These are phyloP conservation scores for Aristolochia contorta DNA, from an alignment of 164 flowering plant genomes.

Conservation along the genomic window DNA sequence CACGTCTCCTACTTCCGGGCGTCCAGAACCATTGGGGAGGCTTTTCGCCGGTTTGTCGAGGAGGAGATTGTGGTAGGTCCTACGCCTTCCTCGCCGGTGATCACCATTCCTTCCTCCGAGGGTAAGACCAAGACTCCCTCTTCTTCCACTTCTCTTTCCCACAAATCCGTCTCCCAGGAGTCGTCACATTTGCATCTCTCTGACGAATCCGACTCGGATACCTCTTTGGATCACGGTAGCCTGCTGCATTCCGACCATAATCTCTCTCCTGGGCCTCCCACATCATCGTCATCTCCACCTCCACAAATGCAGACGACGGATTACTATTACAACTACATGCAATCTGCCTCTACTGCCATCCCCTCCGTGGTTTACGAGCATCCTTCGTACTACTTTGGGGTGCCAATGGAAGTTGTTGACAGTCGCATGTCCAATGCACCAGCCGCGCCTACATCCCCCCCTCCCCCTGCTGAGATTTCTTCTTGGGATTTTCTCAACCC, in stretches of 20 bases:
- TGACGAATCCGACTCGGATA: slow-evolving; percentile 12
- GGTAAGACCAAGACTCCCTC: slow-evolving; percentile 30
- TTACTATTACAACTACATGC: slow-evolving; percentile 46
- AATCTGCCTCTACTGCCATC: slow-evolving; percentile 31
- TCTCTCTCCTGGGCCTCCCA: slow-evolving; percentile 6
- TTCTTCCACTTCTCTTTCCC: slow-evolving; percentile 36
- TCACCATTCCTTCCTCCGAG: slow-evolving; percentile 44
- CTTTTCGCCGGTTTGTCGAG: slow-evolving; percentile 57
- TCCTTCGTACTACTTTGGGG: slow-evolving; percentile 17
- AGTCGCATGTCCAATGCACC: slow-evolving; percentile 12
- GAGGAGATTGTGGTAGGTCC: slow-evolving; percentile 48
- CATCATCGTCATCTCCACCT: neutral
- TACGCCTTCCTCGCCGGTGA: slow-evolving; percentile 49
- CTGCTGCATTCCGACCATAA: slow-evolving; percentile 23
- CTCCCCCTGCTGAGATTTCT: slow-evolving; percentile 61
- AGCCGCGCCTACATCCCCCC: slow-evolving; percentile 30
- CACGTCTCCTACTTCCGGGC: slow-evolving; percentile 65
- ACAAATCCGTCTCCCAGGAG: slow-evolving; percentile 12
- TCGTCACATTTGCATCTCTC: slow-evolving; percentile 33
- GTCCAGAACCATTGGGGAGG: slow-evolving; percentile 59
- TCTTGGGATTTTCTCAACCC: slow-evolving; percentile 78
- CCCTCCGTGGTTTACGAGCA: slow-evolving; percentile 46
- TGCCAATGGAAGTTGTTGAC: slow-evolving; percentile 2
- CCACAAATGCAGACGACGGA: slow-evolving; percentile 7
- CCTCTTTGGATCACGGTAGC: neutral